These are phyloP conservation scores for Chytriomyces sp. DNA, from an alignment of 192 early-diverging fungal species.

Conservation along the genomic window DNA sequence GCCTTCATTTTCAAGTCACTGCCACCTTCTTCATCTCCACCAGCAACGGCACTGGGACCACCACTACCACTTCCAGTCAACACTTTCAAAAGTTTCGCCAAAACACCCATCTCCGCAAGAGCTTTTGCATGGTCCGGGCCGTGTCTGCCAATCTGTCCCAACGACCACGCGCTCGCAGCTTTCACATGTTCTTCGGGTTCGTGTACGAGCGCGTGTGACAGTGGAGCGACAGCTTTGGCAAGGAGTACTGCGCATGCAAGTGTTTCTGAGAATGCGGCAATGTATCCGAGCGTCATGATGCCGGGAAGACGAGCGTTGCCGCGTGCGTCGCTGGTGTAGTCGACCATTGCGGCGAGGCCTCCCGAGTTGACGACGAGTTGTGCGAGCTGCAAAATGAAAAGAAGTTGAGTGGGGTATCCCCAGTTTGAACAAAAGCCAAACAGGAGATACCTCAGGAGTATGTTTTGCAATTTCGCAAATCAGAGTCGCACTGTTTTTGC, in stretches of 20 bases:
- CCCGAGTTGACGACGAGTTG: slow-evolving; percentile 67
- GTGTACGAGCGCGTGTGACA: slow-evolving; percentile 52
- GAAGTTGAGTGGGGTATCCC: not conserved
- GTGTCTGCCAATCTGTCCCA: slow-evolving; percentile 66
- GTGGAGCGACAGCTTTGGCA: slow-evolving; percentile 59
- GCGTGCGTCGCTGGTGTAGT: slow-evolving; percentile 56
- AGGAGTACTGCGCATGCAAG: slow-evolving; percentile 62
- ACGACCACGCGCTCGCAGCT: slow-evolving; percentile 63
- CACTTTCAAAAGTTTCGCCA: slow-evolving; percentile 58
- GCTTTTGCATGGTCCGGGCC: slow-evolving; percentile 66
- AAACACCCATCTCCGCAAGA: slow-evolving; percentile 58
- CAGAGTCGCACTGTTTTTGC: slow-evolving; percentile 60
- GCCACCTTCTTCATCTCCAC: slow-evolving; percentile 28
- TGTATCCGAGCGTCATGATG: slow-evolving; percentile 66
- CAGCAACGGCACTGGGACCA: not conserved
- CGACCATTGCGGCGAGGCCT: slow-evolving; percentile 61
- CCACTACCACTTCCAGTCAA: slow-evolving; percentile 36
- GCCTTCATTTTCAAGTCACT: slow-evolving; percentile 60
- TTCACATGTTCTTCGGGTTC: slow-evolving; percentile 63
- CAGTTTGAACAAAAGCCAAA: not conserved
- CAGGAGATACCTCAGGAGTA: slow-evolving; percentile 53
- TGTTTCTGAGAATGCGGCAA: slow-evolving; percentile 65
- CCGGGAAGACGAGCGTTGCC: slow-evolving; percentile 63
- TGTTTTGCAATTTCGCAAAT: slow-evolving; percentile 68
- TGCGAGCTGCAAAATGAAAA: slow-evolving; percentile 46